phyloP scores from a whole-genome alignment of 192 early-diverging fungal genomes.

The Coemansia sp. region DNA sequence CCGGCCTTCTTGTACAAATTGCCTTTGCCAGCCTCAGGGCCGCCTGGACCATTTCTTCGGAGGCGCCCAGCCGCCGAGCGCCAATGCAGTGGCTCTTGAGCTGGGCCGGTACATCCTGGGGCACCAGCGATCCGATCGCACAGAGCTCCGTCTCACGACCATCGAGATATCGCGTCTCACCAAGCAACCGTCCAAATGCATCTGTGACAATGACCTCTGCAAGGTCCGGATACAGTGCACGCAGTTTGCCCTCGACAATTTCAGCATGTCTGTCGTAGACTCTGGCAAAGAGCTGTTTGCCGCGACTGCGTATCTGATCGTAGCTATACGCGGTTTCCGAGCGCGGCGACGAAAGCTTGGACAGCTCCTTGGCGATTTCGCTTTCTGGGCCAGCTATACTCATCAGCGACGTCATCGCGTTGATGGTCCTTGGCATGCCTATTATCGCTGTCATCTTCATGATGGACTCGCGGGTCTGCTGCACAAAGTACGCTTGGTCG shows the following conservation, averaged over 20 bases:
- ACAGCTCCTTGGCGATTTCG: constrained; percentile 9
- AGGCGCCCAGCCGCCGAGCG: constrained; percentile 29
- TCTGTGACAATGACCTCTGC: constrained; percentile 32
- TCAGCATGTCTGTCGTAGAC: constrained; percentile 26
- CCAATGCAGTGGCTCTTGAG: constrained; percentile 47
- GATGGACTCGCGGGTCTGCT: constrained; percentile 29
- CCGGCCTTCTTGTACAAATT: constrained; percentile 12
- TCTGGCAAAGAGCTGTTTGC: constrained; percentile 17
- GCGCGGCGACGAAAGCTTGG: background rate
- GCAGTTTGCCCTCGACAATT: constrained; percentile 20
- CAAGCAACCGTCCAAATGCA: constrained; percentile 30
- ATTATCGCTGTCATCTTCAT: constrained; percentile 42
- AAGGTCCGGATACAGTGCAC: constrained; percentile 28
- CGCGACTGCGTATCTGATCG: constrained; percentile 18
- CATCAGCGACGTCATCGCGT: constrained; percentile 26
- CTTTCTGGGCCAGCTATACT: constrained; percentile 4
- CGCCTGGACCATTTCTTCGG: constrained; percentile 32
- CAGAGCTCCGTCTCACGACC: constrained; percentile 38
- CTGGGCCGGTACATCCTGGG: constrained; percentile 34
- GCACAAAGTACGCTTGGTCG: constrained; percentile 21
- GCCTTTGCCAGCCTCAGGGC: constrained; percentile 33
- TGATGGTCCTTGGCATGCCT: constrained; percentile 32
- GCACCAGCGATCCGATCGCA: constrained; percentile 32
- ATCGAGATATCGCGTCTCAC: constrained; percentile 21
- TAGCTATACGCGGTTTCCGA: constrained; percentile 12